phyloP scores from a whole-genome alignment of 1,284 basidiomycete species.

The Schizophyllum amplum region DNA sequence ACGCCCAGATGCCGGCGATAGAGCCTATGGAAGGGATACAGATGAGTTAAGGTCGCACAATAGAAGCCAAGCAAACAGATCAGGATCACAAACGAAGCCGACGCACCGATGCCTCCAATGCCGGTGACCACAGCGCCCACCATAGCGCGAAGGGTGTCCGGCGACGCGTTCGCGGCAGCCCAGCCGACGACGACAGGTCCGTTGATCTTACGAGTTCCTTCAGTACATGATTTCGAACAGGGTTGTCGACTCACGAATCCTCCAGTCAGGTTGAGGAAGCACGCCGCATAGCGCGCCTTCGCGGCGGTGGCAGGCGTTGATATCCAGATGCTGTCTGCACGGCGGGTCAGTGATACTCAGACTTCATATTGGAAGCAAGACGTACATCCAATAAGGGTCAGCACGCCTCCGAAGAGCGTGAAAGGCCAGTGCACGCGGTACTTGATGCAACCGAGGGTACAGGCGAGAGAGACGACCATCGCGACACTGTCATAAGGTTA shows the following conservation, averaged over 20 bases:
- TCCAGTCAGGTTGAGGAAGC: conserved; percentile 10
- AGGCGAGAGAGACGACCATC: conserved; percentile 1
- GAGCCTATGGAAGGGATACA: neutral
- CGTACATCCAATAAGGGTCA: conserved; percentile 8
- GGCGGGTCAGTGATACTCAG: neutral
- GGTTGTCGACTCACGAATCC: conserved; percentile 7
- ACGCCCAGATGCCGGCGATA: conserved; percentile 8
- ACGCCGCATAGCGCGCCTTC: conserved; percentile 10
- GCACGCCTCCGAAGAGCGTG: conserved; percentile 1
- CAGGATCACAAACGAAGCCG: too few species aligned
- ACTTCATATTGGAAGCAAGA: neutral
- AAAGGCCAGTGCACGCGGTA: conserved; percentile 9
- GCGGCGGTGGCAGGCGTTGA: conserved; percentile 3
- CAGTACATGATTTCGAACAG: neutral
- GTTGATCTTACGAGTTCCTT: neutral
- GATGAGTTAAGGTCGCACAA: too few species aligned
- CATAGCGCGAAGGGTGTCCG: conserved; percentile 12
- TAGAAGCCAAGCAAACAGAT: too few species aligned
- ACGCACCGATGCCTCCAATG: conserved; percentile 7
- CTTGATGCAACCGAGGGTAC: conserved; percentile 5
- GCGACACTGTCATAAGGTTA: too few species aligned
- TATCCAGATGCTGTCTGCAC: conserved; percentile 6
- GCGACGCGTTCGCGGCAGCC: conserved; percentile 11
- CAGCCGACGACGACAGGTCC: conserved; percentile 11
- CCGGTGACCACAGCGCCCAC: conserved; percentile 11